Conservation (phyloP, 148 eudicot species). For the Heliosperma pusillum region DNA sequence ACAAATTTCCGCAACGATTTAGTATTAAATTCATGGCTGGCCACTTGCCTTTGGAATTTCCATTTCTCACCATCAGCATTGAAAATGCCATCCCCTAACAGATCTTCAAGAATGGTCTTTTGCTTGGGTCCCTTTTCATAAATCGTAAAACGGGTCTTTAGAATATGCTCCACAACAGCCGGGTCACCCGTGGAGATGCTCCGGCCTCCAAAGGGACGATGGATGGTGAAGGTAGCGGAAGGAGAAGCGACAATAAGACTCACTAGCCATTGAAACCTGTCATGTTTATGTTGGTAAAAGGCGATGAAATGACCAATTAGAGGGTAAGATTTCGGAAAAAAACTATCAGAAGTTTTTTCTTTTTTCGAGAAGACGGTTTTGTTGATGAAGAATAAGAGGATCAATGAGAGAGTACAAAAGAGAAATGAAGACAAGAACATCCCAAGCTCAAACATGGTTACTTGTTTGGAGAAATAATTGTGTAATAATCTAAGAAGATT, state of each 20-base stretch:
- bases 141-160: conserved; percentile 18
- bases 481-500: neutral
- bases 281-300: conserved; percentile 13
- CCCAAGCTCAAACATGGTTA: conserved; percentile 9
- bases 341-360: neutral
- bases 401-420: neutral
- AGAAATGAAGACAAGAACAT: neutral
- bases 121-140: conserved; percentile 36
- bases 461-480: neutral
- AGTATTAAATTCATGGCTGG: conserved; percentile 46
- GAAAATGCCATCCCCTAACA: conserved; percentile 47
- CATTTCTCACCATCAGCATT: conserved; percentile 41
- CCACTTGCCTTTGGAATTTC: conserved; percentile 49
- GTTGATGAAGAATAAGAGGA: neutral
- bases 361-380: neutral
- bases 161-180: conserved; percentile 23
- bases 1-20: conserved; percentile 40
- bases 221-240: conserved; percentile 11
- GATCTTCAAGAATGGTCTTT: conserved; percentile 20
- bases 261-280: conserved; percentile 20
- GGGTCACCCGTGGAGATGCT: conserved; percentile 15
- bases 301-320: conserved; percentile 24
- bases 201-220: conserved; percentile 16
- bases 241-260: conserved; percentile 26
- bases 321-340: conserved; percentile 26